Conservation (phyloP, 768 basidiomycete species). For the Asterophora lycoperdoides region DNA sequence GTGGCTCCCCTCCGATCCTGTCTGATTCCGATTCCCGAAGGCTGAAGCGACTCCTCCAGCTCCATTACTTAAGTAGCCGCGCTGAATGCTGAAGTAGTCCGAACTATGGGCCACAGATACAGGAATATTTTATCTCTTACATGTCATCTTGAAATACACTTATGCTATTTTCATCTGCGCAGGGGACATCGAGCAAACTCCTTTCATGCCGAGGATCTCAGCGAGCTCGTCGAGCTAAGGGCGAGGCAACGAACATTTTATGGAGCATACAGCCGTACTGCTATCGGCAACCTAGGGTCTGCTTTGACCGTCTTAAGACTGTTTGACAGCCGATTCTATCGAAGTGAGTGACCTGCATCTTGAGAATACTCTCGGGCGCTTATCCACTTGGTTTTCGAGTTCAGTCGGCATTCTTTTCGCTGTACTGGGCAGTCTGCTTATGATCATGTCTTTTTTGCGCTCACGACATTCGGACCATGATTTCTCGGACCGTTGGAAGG, state of each 20-base stretch:
- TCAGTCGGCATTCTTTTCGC: slow-evolving; percentile 61
- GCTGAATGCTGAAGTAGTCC: not conserved
- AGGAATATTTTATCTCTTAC: slow-evolving; percentile 3
- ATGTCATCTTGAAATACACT: not conserved
- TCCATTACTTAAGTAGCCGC: too few relatives aligned
- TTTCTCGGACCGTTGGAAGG: slow-evolving; percentile 60
- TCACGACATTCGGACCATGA: slow-evolving; percentile 67
- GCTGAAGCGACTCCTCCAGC: too few relatives aligned
- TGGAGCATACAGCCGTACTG: slow-evolving; percentile 76
- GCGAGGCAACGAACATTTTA: slow-evolving; percentile 81
- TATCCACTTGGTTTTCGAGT: not conserved
- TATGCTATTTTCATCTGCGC: not conserved
- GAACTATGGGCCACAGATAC: slow-evolving; percentile 11
- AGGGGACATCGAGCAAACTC: slow-evolving; percentile 48
- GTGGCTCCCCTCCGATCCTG: not conserved
- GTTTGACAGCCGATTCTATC: slow-evolving; percentile 72
- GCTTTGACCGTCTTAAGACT: slow-evolving; percentile 70
- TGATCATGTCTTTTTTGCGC: slow-evolving; percentile 54
- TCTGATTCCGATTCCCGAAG: too few relatives aligned
- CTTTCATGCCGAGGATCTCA: slow-evolving; percentile 48
- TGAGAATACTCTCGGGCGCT: not conserved
- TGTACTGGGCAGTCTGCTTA: slow-evolving; percentile 56
- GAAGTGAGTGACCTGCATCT: slow-evolving; percentile 43
- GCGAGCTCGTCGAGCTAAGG: slow-evolving; percentile 68
- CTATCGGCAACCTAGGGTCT: slow-evolving; percentile 70